Percentiles rank a stretch among this genome's conserved stretches.
phyloP scores from a whole-genome alignment of 148 eudicot genomes.

The Camellia lanceoleosa region DNA sequence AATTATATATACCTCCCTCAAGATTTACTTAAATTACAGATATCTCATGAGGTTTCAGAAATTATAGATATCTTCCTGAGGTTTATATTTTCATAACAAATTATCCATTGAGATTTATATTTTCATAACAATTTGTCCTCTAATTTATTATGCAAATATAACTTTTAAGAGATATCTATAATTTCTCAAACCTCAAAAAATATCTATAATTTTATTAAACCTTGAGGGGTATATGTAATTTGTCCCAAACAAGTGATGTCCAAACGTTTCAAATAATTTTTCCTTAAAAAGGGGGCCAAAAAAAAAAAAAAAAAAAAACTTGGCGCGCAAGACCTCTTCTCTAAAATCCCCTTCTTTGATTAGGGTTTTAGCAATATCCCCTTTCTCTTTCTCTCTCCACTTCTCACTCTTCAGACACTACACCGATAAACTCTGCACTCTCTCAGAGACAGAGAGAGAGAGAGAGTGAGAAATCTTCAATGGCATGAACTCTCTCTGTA shows the following conservation, averaged over 20 bases:
- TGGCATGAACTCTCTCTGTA: slow-evolving; percentile 26
- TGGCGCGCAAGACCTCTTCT: slow-evolving; percentile 17
- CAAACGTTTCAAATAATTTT: background rate
- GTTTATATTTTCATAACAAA: too few relatives aligned
- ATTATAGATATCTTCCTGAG: too few relatives aligned
- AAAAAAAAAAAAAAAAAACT: background rate
- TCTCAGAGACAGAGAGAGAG: slow-evolving; percentile 3
- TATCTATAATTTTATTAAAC: too few relatives aligned
- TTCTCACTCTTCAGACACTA: background rate
- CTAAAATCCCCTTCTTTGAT: background rate
- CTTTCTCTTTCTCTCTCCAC: background rate
- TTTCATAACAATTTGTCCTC: too few relatives aligned
- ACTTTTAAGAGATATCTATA: too few relatives aligned
- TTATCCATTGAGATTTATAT: too few relatives aligned
- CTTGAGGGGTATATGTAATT: too few relatives aligned
- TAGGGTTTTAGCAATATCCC: slow-evolving; percentile 13
- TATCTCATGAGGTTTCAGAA: too few relatives aligned
- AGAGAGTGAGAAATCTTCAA: slow-evolving; percentile 4
- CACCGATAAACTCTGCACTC: background rate
- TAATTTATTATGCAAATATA: too few relatives aligned
- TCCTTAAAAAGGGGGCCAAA: background rate
- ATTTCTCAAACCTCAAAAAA: too few relatives aligned
- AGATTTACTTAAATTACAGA: too few relatives aligned
- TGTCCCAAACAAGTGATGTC: background rate
- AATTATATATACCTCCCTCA: too few relatives aligned